Percentiles rank a stretch among this genome's conserved stretches.
phyloP scores from a whole-genome alignment of 805 yeast genomes.

The Nakazawaea wickerhamii region DNA sequence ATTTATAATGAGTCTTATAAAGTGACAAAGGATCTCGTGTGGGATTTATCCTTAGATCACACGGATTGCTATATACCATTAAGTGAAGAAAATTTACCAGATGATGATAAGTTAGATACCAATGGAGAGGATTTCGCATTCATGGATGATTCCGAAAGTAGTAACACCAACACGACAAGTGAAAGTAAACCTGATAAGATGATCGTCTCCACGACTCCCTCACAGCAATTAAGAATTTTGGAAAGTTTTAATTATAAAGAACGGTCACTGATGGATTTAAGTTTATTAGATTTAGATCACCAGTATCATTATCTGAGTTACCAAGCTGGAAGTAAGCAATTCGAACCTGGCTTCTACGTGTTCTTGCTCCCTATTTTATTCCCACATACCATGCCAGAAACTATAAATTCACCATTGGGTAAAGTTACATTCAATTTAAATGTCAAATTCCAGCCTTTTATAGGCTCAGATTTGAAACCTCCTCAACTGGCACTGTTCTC shows the following conservation, averaged over 20 bases:
- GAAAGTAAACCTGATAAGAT: conserved; percentile 24
- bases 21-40: conserved; percentile 34
- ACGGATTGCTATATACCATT: conserved; percentile 33
- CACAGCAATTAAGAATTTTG: conserved; percentile 7
- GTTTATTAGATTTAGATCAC: background rate
- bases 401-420: conserved; percentile 48
- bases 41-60: conserved; percentile 36
- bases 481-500: conserved; percentile 29
- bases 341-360: conserved; percentile 64
- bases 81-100: conserved; percentile 12
- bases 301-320: background rate
- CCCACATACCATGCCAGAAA: conserved; percentile 59
- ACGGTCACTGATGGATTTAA: background rate
- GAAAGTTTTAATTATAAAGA: conserved; percentile 7
- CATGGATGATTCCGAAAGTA: conserved; percentile 11
- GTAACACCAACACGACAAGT: conserved; percentile 26
- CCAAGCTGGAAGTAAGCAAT: conserved; percentile 14
- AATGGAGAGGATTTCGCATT: conserved; percentile 7
- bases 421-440: conserved; percentile 36
- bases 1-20: conserved; percentile 38
- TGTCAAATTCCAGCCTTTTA: conserved; percentile 33
- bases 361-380: conserved; percentile 59
- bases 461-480: conserved; percentile 23
- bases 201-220: conserved; percentile 2
- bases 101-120: conserved; percentile 2